Evolutionary conservation across 1,284 basidiomycete genomes (phyloP), one percentile per base, ranked within the genome.

Genomic region (Xerocomus amazonicus): DNA sequence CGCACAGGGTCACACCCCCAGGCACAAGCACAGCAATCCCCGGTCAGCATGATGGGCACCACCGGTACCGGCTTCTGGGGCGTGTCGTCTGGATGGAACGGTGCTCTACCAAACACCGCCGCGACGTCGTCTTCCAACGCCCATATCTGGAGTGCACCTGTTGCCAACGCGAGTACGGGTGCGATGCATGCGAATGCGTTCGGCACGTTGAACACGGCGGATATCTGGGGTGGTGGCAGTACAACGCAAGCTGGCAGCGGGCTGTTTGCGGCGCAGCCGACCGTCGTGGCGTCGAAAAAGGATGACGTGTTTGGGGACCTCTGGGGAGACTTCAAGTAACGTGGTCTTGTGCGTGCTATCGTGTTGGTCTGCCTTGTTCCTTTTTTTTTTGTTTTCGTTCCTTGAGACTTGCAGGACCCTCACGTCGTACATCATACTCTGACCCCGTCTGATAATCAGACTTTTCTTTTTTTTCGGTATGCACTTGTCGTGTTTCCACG

Each of bases 281-380:
- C 60, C 23, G 42, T 54, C 1, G 56, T 67, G 32, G 55, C 67
- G 40, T 69, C 73, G 58, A 85, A 87, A 73, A 84, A 87, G 65
- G 85, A 90, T 56, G 88, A 90, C 60, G 80, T 74, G 6, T 90
- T 90, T 63, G 85, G 85, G 4, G 87, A 90, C 66, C 66, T 90
- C 43, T 90, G 87, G 88, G 85, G 86, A 43, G 79, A 83, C 37
- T 88, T 87, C 68, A 89, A 88, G 74, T 87, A 75, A 64, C 3
- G 34, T 17, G 34, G 19, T 23, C 19, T 4, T 23, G 19, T 23
- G 19, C 19, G 19, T 23, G 19, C n/a, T n/a, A n/a, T n/a, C n/a
- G n/a, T n/a, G n/a, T n/a, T n/a, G n/a, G n/a, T 17, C 16, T 36
- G 14, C n/a, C 13, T 16, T 36, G 19, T 23, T 23, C 19, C 19